Percentiles rank a stretch among this genome's conserved stretches.
phyloP scores from a whole-genome alignment of 352 stramenopile species.

The Phytopythium vexans region DNA sequence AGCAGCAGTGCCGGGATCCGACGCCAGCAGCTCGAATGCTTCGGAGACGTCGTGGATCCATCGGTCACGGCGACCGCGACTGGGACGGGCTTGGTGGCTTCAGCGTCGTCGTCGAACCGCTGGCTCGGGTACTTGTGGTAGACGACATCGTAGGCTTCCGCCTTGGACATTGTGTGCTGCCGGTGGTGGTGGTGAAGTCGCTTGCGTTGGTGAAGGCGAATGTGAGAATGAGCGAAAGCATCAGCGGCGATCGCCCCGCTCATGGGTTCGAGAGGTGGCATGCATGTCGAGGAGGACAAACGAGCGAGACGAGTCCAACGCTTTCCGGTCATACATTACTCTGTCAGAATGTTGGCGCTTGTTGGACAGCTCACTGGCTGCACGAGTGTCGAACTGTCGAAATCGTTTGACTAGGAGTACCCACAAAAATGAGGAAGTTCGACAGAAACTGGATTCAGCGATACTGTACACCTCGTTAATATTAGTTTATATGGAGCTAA shows the following conservation, averaged over 20 bases:
- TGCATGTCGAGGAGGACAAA: not conserved
- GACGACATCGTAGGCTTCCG: conserved; percentile 15
- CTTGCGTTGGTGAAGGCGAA: too few species aligned
- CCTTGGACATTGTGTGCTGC: conserved; percentile 7
- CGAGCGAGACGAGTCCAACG: not conserved
- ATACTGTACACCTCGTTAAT: not conserved
- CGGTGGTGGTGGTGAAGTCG: too few species aligned
- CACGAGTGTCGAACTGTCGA: too few species aligned
- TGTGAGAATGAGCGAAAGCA: too few species aligned
- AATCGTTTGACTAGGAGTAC: too few species aligned
- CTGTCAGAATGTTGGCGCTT: too few species aligned
- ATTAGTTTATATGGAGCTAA: not conserved
- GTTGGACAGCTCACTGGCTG: too few species aligned
- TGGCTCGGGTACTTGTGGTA: conserved; percentile 22
- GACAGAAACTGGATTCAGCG: too few species aligned
- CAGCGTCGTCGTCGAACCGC: conserved; percentile 8
- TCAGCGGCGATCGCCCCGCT: too few species aligned
- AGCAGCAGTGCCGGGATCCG: conserved; percentile 9
- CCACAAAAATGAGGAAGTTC: too few species aligned
- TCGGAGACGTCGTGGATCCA: conserved; percentile 10
- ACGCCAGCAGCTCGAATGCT: conserved; percentile 12
- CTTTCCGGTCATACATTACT: too few species aligned
- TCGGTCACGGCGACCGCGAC: conserved; percentile 8
- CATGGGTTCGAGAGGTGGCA: not conserved
- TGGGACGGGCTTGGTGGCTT: conserved; percentile 11